Evolutionary conservation across 129 eudicot species (phyloP).

Genomic region (Artemisia argyi): DNA sequence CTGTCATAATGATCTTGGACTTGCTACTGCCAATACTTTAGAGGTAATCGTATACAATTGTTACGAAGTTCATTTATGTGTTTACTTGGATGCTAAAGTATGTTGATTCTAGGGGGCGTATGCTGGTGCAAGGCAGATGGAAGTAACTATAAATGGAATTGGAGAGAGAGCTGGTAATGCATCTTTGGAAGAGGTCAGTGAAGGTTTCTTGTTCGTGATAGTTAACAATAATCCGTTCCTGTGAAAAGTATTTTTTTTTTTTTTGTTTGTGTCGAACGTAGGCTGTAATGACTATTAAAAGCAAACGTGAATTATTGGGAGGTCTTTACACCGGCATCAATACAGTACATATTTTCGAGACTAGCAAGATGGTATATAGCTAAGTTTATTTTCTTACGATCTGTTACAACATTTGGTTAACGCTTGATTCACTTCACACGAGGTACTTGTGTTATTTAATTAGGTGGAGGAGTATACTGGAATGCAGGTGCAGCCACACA

Average conservation of each 20-base stretch:
- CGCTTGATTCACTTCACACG: background rate
- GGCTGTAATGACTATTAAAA: conserved; percentile 85
- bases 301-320: conserved; percentile 61
- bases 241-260: background rate
- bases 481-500: conserved; percentile 75
- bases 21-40: conserved; percentile 67
- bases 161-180: conserved; percentile 98
- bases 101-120: conserved; percentile 60
- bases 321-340: conserved; percentile 79
- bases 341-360: conserved; percentile 60
- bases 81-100: background rate
- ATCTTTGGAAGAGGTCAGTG: conserved; percentile 76
- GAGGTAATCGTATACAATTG: conserved; percentile 39
- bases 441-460: background rate
- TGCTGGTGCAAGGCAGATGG: conserved; percentile 89
- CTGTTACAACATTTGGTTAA: background rate
- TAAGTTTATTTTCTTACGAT: background rate
- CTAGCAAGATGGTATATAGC: conserved; percentile 81
- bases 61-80: background rate
- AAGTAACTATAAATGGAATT: conserved; percentile 85
- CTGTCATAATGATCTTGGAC: conserved; percentile 76
- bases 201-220: background rate
- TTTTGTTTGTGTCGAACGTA: conserved; percentile 15
- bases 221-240: background rate
- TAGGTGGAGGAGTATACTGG: conserved; percentile 89